Evolutionary conservation across 352 stramenopile genomes (phyloP).

Genomic region (Globisporangium rhizosaccharum): DNA sequence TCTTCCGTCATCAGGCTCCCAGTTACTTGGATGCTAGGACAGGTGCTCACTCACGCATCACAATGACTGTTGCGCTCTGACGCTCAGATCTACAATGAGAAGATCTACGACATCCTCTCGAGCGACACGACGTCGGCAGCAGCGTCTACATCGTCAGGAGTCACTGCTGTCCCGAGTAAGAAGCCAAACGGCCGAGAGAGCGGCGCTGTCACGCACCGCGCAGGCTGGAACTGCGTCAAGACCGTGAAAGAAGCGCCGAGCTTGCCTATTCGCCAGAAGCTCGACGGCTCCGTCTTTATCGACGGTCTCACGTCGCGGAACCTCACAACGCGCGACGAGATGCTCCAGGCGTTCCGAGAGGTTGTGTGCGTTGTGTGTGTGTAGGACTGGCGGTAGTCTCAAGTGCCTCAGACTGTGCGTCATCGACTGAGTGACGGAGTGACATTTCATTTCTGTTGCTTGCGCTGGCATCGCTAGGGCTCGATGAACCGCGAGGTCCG

Average conservation of each 20-base stretch:
- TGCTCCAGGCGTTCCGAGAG: slow-evolving; percentile 58
- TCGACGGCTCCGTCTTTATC: slow-evolving; percentile 62
- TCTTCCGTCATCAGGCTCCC: background rate
- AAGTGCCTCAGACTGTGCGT: background rate
- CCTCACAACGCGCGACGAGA: slow-evolving; percentile 32
- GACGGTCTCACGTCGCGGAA: slow-evolving; percentile 58
- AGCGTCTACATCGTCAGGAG: background rate
- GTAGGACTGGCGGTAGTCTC: too few species aligned
- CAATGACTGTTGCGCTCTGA: background rate
- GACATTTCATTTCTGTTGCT: background rate
- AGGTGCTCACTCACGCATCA: background rate
- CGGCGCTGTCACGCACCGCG: slow-evolving; percentile 21
- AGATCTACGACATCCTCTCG: slow-evolving; percentile 68
- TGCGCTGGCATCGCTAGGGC: slow-evolving; percentile 20
- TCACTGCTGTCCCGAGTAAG: slow-evolving; percentile 11
- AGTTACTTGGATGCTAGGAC: too few species aligned
- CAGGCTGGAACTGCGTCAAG: slow-evolving; percentile 49
- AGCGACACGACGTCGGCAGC: slow-evolving; percentile 6
- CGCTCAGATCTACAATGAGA: slow-evolving; percentile 72
- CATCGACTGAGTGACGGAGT: background rate
- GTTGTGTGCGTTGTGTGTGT: slow-evolving; percentile 12
- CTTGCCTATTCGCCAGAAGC: slow-evolving; percentile 58
- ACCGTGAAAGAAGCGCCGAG: slow-evolving; percentile 39
- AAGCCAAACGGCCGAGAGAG: background rate
- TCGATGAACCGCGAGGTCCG: slow-evolving; percentile 61